Conservation (phyloP, 441 rosid species). For the Erodium trifolium region DNA sequence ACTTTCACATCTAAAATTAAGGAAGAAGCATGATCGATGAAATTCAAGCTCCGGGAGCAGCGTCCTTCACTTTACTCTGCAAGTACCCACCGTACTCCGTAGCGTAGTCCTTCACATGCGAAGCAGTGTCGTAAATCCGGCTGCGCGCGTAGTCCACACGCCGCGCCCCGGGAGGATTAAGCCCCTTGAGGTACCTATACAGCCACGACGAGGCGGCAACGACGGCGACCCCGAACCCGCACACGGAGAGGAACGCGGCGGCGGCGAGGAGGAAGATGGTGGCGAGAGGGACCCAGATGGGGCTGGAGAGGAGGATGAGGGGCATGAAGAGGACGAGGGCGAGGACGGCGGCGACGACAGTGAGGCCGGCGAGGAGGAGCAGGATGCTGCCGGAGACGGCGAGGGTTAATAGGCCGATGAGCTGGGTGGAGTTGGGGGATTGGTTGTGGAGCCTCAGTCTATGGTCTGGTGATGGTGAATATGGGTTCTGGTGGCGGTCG, state of each 20-base stretch:
- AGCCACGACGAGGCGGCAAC: conserved; percentile 48
- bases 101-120: conserved; percentile 68
- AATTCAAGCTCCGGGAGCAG: conserved; percentile 77
- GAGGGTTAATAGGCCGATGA: conserved; percentile 46
- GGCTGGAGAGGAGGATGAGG: conserved; percentile 53
- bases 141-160: conserved; percentile 57
- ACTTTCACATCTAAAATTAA: neutral
- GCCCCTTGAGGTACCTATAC: conserved; percentile 53
- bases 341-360: conserved; percentile 34
- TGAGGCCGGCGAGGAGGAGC: conserved; percentile 58
- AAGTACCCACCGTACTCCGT: conserved; percentile 68
- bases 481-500: neutral
- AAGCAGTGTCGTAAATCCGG: conserved; percentile 66
- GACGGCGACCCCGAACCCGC: conserved; percentile 37
- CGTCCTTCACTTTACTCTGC: conserved; percentile 64
- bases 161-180: conserved; percentile 63
- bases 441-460: conserved; percentile 29
- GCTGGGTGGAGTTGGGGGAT: conserved; percentile 45
- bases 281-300: conserved; percentile 56
- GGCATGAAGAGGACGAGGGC: conserved; percentile 54
- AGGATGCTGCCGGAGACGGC: conserved; percentile 51
- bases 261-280: conserved; percentile 23
- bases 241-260: conserved; percentile 39
- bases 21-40: neutral
- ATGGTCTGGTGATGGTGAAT: neutral